These are phyloP conservation scores for Acanthamoeba sp. DNA, from an alignment of 208 protist genomes.

Conservation along the genomic window DNA sequence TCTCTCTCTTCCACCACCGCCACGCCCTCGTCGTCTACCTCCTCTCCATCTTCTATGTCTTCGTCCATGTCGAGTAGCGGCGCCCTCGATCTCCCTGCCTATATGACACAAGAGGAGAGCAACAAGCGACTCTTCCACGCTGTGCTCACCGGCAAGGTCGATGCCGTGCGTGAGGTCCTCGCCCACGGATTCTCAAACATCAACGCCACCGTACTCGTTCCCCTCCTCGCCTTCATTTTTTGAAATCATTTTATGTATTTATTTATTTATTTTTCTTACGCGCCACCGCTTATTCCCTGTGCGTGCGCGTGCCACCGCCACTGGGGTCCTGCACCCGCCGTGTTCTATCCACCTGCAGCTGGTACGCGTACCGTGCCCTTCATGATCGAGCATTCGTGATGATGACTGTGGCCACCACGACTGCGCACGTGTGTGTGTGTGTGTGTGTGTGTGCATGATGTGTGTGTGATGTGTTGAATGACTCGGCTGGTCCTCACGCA, in stretches of 20 bases:
- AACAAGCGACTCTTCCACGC: constrained; percentile 29
- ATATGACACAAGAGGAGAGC: background rate
- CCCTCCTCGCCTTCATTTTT: background rate
- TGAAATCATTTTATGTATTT: no score
- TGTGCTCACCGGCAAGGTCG: background rate
- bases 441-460: background rate
- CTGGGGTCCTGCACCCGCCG: no score
- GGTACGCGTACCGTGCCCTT: no score
- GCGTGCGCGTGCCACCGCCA: no score
- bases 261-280: no score
- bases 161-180: background rate
- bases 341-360: no score
- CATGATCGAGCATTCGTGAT: no score
- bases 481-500: background rate
- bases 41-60: background rate
- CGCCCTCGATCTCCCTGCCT: background rate
- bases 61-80: background rate
- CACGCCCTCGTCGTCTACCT: background rate
- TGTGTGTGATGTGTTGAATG: background rate
- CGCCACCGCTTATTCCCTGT: no score
- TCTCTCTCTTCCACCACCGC: no score
- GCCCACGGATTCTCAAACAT: background rate
- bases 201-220: background rate
- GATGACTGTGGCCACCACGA: no score
- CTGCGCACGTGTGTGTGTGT: no score